These are phyloP conservation scores for Saksenaea vasiformis DNA, from an alignment of 371 early-diverging fungal genomes.

Conservation along the genomic window DNA sequence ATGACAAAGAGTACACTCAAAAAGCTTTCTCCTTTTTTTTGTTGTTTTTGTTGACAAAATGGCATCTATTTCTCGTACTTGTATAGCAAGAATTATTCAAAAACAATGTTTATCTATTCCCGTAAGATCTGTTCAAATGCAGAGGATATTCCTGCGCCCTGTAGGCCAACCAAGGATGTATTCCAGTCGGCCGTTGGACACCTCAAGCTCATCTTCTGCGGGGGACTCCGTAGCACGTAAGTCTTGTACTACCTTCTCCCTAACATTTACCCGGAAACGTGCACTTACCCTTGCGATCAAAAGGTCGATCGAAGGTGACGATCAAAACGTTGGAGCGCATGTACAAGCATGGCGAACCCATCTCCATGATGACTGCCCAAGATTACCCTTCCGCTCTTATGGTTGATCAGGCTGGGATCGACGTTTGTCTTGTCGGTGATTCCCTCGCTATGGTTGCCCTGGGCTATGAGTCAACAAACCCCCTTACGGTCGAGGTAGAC, in stretches of 20 bases:
- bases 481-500: slow-evolving; percentile 83
- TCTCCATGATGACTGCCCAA: slow-evolving; percentile 84
- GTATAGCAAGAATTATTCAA: background rate
- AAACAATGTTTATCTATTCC: background rate
- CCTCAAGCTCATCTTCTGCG: slow-evolving; percentile 2
- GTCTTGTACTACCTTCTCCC: slow-evolving; percentile 8
- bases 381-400: slow-evolving; percentile 91
- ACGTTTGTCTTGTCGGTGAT: slow-evolving; percentile 92
- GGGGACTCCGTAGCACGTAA: slow-evolving; percentile 5
- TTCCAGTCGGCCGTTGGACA: slow-evolving; percentile 26
- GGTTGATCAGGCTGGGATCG: slow-evolving; percentile 82
- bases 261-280: background rate
- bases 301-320: slow-evolving; percentile 77
- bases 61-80: background rate
- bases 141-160: background rate
- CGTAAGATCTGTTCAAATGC: background rate
- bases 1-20: background rate
- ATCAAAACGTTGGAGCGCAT: slow-evolving; percentile 75
- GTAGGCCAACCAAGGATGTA: slow-evolving; percentile 7
- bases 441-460: slow-evolving; percentile 95
- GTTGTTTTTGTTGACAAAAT: background rate
- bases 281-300: background rate
- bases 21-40: slow-evolving; percentile 1
- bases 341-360: slow-evolving; percentile 72
- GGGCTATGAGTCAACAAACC: slow-evolving; percentile 84